A percentile compares a stretch with the other conserved stretches of the same genome.
phyloP scores from a whole-genome alignment of 2,329 filamentous ascomycete species.

The Cryphonectria parasitica region DNA sequence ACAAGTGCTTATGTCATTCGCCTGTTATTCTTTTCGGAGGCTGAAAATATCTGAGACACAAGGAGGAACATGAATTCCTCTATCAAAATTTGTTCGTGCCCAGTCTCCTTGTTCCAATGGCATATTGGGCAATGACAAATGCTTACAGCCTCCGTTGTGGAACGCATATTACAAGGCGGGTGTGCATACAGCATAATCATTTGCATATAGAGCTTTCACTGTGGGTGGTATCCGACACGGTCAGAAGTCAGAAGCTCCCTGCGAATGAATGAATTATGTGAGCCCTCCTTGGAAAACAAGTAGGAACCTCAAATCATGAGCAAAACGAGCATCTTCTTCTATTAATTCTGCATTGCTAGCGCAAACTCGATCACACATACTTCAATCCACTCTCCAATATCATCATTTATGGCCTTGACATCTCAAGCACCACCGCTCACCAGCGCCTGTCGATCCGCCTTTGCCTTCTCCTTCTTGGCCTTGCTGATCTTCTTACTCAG shows the following conservation, averaged over 20 bases:
- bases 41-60: no score
- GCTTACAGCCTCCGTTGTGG: no score
- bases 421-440: slow-evolving; percentile 10
- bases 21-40: no score
- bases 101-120: not conserved
- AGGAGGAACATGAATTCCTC: no score
- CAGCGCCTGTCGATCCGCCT: slow-evolving; percentile 4
- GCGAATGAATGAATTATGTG: not conserved
- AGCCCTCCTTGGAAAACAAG: not conserved
- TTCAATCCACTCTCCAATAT: not conserved
- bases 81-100: no score
- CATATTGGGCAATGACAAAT: no score
- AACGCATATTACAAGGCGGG: not conserved
- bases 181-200: not conserved
- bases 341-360: not conserved
- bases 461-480: slow-evolving; percentile 30
- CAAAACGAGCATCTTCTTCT: not conserved
- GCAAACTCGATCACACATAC: not conserved
- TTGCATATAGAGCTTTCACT: not conserved
- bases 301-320: not conserved
- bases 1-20: not conserved
- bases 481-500: slow-evolving; percentile 30
- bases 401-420: not conserved
- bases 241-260: no score
- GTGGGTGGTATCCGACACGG: not conserved